Evolutionary conservation across 2,329 filamentous ascomycete species (phyloP).

Genomic region (Xylariaceae sp.): DNA sequence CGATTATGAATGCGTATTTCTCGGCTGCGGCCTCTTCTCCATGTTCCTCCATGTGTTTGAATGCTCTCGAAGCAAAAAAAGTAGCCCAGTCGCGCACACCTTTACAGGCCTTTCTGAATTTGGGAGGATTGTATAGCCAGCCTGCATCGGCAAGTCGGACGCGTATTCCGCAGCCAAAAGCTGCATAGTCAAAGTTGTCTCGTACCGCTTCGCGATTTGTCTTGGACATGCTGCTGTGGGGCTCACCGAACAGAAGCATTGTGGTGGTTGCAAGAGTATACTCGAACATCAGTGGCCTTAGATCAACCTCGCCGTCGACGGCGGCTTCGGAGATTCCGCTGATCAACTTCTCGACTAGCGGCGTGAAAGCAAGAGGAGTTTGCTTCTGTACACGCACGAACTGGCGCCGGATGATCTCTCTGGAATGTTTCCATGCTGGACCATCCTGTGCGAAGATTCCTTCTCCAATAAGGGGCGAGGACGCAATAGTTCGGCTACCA

Average conservation of each 20-base stretch:
- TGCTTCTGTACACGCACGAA: conserved; percentile 20
- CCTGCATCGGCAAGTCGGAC: conserved; percentile 16
- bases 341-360: conserved; percentile 1
- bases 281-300: conserved; percentile 22
- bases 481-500: conserved; percentile 21
- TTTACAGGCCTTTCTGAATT: conserved; percentile 12
- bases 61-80: conserved; percentile 31
- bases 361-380: not conserved
- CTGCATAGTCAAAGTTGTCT: conserved; percentile 21
- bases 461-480: conserved; percentile 30
- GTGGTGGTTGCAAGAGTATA: conserved; percentile 22
- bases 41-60: conserved; percentile 8
- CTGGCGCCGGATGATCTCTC: conserved; percentile 26
- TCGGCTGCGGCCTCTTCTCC: conserved; percentile 20
- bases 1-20: conserved; percentile 43
- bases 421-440: conserved; percentile 29
- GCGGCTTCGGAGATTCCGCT: not conserved
- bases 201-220: conserved; percentile 13
- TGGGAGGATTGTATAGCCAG: conserved; percentile 12
- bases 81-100: conserved; percentile 19
- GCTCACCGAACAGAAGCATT: conserved; percentile 21
- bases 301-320: conserved; percentile 13
- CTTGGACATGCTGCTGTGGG: conserved; percentile 17
- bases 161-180: conserved; percentile 8
- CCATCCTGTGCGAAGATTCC: conserved; percentile 36